Evolutionary conservation across 2,329 filamentous ascomycete species (phyloP).

Genomic region (Aotearoamyces nothofagi): DNA sequence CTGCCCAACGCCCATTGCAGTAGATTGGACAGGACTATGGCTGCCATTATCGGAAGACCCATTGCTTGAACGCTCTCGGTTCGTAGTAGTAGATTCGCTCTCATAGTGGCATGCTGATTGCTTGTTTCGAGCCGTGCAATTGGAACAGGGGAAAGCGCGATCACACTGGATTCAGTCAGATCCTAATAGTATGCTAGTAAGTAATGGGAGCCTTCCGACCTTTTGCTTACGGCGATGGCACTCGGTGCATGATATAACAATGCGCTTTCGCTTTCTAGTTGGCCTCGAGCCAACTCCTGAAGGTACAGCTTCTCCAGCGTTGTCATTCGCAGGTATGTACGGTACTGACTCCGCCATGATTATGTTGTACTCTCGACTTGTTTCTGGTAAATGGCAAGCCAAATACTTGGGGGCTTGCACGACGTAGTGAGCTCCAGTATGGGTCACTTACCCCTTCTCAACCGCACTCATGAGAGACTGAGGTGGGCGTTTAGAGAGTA

Average conservation of each 20-base stretch:
- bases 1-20: not conserved
- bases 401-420: too few relatives aligned
- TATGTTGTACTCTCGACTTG: too few relatives aligned
- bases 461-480: too few relatives aligned
- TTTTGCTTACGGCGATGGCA: constrained; percentile 43
- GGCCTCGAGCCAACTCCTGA: too few relatives aligned
- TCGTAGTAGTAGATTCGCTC: constrained; percentile 17
- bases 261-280: constrained; percentile 39
- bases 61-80: constrained; percentile 6
- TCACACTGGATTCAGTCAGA: constrained; percentile 32
- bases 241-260: constrained; percentile 48
- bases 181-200: not conserved
- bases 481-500: too few relatives aligned
- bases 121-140: constrained; percentile 42
- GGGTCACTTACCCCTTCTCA: too few relatives aligned
- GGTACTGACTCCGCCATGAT: too few relatives aligned
- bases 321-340: too few relatives aligned
- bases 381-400: too few relatives aligned
- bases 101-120: constrained; percentile 41
- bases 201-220: constrained; percentile 6
- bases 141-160: constrained; percentile 40
- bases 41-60: constrained; percentile 3
- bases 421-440: too few relatives aligned
- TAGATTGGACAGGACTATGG: constrained; percentile 8
- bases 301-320: too few relatives aligned